phyloP scores from a whole-genome alignment of 805 yeast genomes.

The Lachancea quebecensis region DNA sequence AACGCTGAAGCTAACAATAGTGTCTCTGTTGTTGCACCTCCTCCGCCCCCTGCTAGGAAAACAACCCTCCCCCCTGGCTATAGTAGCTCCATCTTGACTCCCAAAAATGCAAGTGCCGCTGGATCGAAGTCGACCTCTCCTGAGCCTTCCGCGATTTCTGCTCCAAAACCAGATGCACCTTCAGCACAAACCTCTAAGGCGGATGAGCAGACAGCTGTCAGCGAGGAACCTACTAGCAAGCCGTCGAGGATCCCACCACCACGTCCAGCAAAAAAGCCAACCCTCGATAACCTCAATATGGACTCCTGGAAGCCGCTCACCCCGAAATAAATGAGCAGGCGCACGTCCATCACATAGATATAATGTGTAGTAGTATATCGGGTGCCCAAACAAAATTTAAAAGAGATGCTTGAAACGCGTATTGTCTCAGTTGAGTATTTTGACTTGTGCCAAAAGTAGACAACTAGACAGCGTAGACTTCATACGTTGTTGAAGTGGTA shows the following conservation, averaged over 20 bases:
- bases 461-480: too few relatives aligned
- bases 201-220: too few relatives aligned
- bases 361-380: too few relatives aligned
- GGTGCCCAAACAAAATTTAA: too few relatives aligned
- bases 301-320: constrained; percentile 48
- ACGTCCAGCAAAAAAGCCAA: constrained; percentile 27
- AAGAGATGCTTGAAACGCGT: too few relatives aligned
- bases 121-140: constrained; percentile 15
- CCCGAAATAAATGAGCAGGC: constrained; percentile 33
- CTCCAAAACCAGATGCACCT: too few relatives aligned
- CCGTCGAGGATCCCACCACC: constrained; percentile 20
- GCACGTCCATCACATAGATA: neutral
- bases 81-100: constrained; percentile 29
- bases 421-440: too few relatives aligned
- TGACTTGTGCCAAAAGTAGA: too few relatives aligned
- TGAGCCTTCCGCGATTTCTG: neutral
- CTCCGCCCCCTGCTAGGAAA: constrained; percentile 30
- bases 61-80: constrained; percentile 35
- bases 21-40: constrained; percentile 18
- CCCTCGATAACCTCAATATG: constrained; percentile 26
- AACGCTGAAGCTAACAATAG: neutral
- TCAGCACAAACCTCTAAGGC: too few relatives aligned
- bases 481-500: too few relatives aligned
- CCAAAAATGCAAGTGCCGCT: constrained; percentile 25
- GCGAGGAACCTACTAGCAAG: neutral